Evolutionary conservation across 2,329 filamentous ascomycete genomes (phyloP).

Genomic region (Aspergillus awamori): DNA sequence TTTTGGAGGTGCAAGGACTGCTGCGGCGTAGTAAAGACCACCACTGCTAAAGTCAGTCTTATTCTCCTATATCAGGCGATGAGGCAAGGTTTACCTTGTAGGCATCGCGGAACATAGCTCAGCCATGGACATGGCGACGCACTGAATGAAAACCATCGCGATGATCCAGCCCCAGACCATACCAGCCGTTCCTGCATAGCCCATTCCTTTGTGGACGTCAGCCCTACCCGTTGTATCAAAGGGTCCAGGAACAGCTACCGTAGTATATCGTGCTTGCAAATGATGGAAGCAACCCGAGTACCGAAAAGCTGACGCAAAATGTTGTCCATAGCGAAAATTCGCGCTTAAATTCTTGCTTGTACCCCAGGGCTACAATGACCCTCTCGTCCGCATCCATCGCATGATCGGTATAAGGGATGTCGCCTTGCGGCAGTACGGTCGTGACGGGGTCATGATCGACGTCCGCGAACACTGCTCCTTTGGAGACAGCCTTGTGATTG

Average conservation of each 20-base stretch:
- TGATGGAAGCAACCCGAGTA: slow-evolving; percentile 69
- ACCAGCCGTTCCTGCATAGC: slow-evolving; percentile 60
- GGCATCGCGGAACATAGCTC: slow-evolving; percentile 75
- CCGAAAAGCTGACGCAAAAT: slow-evolving; percentile 74
- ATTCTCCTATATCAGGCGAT: neutral
- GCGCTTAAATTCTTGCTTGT: slow-evolving; percentile 66
- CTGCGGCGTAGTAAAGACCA: slow-evolving; percentile 73
- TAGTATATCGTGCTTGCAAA: slow-evolving; percentile 73
- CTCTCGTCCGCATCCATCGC: slow-evolving; percentile 45
- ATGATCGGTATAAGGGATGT: slow-evolving; percentile 40
- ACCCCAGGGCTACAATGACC: slow-evolving; percentile 49
- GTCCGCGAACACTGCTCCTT: slow-evolving; percentile 24
- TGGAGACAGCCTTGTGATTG: slow-evolving; percentile 13
- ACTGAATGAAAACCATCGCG: slow-evolving; percentile 72
- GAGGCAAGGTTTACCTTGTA: slow-evolving; percentile 51
- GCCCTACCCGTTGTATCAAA: neutral
- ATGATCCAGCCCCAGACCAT: slow-evolving; percentile 79
- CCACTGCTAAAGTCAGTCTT: slow-evolving; percentile 46
- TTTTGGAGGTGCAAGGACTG: slow-evolving; percentile 68
- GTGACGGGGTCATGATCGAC: slow-evolving; percentile 39
- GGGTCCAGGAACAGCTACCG: slow-evolving; percentile 52
- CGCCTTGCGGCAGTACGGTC: slow-evolving; percentile 40
- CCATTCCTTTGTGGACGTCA: slow-evolving; percentile 42
- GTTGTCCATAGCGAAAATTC: slow-evolving; percentile 75
- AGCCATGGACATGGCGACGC: slow-evolving; percentile 69